A percentile compares a stretch with the other conserved stretches of the same genome.
These are phyloP conservation scores for Aspergillus thermomutatus DNA, from an alignment of 2,329 filamentous ascomycete species.

Conservation along the genomic window DNA sequence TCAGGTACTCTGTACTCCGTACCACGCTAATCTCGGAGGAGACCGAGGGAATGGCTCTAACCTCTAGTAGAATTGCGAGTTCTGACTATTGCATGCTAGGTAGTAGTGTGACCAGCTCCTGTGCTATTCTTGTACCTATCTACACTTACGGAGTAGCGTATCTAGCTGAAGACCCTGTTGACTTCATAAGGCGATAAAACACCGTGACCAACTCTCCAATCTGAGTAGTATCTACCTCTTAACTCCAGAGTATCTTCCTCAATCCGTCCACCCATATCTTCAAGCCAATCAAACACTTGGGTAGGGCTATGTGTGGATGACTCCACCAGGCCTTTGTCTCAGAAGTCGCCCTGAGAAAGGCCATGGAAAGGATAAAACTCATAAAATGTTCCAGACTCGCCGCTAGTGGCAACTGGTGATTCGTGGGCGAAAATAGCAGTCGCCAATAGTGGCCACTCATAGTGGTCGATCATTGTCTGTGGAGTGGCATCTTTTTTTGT, in stretches of 20 bases:
- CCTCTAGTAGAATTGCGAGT: background rate
- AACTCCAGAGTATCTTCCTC: too few species aligned
- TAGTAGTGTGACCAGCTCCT: background rate
- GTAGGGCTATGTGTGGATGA: background rate
- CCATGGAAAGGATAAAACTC: background rate
- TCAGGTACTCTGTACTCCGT: too few species aligned
- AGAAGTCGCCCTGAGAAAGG: background rate
- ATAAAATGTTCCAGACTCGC: constrained; percentile 13
- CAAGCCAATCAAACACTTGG: background rate
- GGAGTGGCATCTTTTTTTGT: constrained; percentile 8
- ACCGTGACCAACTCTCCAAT: background rate
- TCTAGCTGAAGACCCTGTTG: background rate
- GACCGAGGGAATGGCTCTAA: background rate
- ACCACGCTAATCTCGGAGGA: background rate
- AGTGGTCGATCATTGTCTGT: background rate
- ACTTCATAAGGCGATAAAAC: background rate
- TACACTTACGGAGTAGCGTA: background rate
- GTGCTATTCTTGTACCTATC: background rate
- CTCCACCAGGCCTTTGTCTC: constrained; percentile 1
- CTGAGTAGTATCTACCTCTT: too few species aligned
- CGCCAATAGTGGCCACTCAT: constrained; percentile 2
- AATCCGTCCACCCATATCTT: too few species aligned
- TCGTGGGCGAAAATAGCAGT: constrained; percentile 13
- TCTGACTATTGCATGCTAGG: background rate
- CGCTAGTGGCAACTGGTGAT: constrained; percentile 3